These are phyloP conservation scores for Pichia sp. DNA, from an alignment of 1,139 yeast genomes.

Conservation along the genomic window DNA sequence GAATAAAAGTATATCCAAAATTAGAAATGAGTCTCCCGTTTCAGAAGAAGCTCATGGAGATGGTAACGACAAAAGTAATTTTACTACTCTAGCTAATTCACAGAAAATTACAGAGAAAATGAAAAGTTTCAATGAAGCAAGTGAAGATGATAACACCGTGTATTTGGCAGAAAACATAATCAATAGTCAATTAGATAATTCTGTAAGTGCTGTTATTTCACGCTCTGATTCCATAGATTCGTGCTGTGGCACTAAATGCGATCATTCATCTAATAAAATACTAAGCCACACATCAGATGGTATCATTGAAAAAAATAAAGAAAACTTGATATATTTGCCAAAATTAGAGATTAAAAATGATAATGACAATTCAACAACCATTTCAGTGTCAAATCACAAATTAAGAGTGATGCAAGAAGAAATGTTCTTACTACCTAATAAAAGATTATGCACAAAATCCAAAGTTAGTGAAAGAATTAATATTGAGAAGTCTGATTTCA, in stretches of 20 bases:
- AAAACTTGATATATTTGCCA: background rate
- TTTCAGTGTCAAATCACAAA: background rate
- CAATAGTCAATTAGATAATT: conserved; percentile 1
- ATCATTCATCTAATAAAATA: background rate
- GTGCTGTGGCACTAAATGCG: background rate
- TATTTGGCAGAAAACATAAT: background rate
- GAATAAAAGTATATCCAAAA: background rate
- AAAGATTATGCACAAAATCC: background rate
- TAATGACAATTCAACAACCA: background rate
- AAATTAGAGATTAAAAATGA: background rate
- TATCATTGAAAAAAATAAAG: background rate
- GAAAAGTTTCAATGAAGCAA: background rate
- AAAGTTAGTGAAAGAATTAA: background rate
- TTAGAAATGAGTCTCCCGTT: background rate
- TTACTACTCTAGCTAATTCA: background rate
- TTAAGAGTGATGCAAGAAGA: background rate
- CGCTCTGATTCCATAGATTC: background rate
- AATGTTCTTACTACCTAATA: background rate
- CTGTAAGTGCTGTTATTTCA: background rate
- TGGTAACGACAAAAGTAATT: background rate
- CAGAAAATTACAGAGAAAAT: background rate
- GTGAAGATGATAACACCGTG: background rate
- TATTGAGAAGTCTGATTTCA: conserved; percentile 22
- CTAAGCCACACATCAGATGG: background rate
- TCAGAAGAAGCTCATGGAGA: background rate